A percentile compares a stretch with the other conserved stretches of the same genome.
Evolutionary conservation across 2,329 filamentous ascomycete genomes (phyloP).

Genomic region (Colletotrichum musae): DNA sequence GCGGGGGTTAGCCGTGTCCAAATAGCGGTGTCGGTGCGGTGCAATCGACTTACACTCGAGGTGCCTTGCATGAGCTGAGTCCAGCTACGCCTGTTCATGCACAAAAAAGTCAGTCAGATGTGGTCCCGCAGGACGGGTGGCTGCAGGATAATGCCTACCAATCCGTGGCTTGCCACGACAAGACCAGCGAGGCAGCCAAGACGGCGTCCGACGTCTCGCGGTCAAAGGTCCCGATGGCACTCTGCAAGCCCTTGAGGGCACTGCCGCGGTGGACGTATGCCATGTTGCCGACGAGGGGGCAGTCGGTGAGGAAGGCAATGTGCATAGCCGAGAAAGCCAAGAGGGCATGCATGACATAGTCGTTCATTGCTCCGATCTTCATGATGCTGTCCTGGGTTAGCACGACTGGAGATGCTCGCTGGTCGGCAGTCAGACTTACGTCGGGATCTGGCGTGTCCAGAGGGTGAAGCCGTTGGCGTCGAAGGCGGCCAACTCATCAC

Average conservation of each 20-base stretch:
- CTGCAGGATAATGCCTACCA: conserved; percentile 76
- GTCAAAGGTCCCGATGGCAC: conserved; percentile 88
- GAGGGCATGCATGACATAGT: conserved; percentile 94
- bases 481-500: conserved; percentile 83
- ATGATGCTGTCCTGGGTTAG: conserved; percentile 73
- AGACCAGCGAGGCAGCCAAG: conserved; percentile 88
- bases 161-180: conserved; percentile 97
- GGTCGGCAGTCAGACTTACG: conserved; percentile 70
- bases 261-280: conserved; percentile 90
- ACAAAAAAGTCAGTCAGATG: conserved; percentile 51
- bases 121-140: conserved; percentile 45
- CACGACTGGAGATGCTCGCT: background rate
- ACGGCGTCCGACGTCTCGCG: conserved; percentile 91
- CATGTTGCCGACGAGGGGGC: conserved; percentile 87
- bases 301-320: conserved; percentile 90
- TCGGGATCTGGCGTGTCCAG: conserved; percentile 94
- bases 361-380: conserved; percentile 83
- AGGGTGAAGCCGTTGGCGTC: conserved; percentile 88
- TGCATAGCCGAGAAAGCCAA: conserved; percentile 96
- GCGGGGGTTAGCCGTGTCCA: conserved; percentile 8
- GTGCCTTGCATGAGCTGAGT: conserved; percentile 93
- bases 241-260: conserved; percentile 89
- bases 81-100: conserved; percentile 84
- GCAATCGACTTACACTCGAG: conserved; percentile 76
- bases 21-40: background rate